phyloP scores from a whole-genome alignment of 2,329 filamentous ascomycete genomes.

The Ramichloridium luteum region DNA sequence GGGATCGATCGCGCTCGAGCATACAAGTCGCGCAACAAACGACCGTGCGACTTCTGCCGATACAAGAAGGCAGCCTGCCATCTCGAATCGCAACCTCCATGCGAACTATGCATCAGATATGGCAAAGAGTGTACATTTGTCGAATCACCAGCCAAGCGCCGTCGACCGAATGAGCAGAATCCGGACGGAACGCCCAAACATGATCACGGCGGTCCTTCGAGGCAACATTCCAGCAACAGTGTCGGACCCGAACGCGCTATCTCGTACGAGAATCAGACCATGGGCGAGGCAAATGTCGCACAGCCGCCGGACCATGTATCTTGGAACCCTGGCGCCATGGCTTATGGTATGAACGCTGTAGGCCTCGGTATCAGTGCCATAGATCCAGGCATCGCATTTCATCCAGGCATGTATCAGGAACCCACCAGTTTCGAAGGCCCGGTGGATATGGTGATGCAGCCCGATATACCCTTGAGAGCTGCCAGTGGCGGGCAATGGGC shows the following conservation, averaged over 20 bases:
- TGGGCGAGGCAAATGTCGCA: too few relatives aligned
- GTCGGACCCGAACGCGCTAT: too few relatives aligned
- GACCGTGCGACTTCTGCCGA: conserved; percentile 37
- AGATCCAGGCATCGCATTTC: conserved; percentile 18
- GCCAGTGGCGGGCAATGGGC: too few relatives aligned
- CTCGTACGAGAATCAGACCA: too few relatives aligned
- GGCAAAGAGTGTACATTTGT: conserved; percentile 35
- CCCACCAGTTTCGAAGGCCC: conserved; percentile 19
- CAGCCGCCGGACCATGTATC: too few relatives aligned
- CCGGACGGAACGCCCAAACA: conserved; percentile 3
- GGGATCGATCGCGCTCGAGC: conserved; percentile 22
- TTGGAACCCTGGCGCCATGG: too few relatives aligned
- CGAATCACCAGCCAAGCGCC: conserved; percentile 26
- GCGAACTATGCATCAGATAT: conserved; percentile 32
- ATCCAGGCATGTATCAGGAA: conserved; percentile 20
- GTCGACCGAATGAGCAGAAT: conserved; percentile 20
- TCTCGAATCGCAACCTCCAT: conserved; percentile 31
- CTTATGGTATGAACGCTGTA: too few relatives aligned
- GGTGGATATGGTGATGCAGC: too few relatives aligned
- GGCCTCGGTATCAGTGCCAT: conserved; percentile 9
- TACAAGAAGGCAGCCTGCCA: conserved; percentile 36
- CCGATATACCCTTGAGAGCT: too few relatives aligned
- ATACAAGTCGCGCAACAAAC: conserved; percentile 27
- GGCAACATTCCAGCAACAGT: conserved; percentile 2
- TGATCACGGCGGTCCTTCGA: background rate